phyloP scores from a whole-genome alignment of 75 land plant species.

The Gnetum montanum region DNA sequence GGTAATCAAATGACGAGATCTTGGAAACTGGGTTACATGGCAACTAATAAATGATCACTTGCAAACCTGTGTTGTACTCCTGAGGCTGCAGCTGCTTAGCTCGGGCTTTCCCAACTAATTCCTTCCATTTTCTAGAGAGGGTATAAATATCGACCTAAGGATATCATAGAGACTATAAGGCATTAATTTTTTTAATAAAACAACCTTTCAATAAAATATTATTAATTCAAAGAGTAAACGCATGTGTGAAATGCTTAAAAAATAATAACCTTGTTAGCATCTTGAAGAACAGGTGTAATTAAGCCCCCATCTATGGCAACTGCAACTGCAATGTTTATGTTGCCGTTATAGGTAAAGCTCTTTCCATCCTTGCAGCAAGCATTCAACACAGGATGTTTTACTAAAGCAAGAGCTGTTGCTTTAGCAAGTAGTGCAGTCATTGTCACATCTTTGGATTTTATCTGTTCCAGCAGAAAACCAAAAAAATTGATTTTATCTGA shows the following conservation, averaged over 20 bases:
- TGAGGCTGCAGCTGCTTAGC: slow-evolving; percentile 79
- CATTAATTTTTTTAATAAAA: neutral
- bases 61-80: slow-evolving; percentile 65
- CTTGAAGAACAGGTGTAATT: slow-evolving; percentile 79
- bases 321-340: slow-evolving; percentile 83
- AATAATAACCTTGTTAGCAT: slow-evolving; percentile 72
- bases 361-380: slow-evolving; percentile 83
- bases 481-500: no score
- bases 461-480: slow-evolving; percentile 23
- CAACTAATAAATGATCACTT: no score
- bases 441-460: slow-evolving; percentile 81
- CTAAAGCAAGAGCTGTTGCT: slow-evolving; percentile 73
- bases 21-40: no score
- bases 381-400: slow-evolving; percentile 71
- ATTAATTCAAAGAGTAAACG: neutral
- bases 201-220: neutral
- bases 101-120: slow-evolving; percentile 76
- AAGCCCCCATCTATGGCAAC: slow-evolving; percentile 85
- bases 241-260: neutral
- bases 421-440: slow-evolving; percentile 83
- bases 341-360: slow-evolving; percentile 72
- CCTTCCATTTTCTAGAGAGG: slow-evolving; percentile 79
- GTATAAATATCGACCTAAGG: slow-evolving; percentile 68
- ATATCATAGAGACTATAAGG: neutral
- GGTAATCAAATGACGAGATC: no score